These are phyloP conservation scores for Salix brachista DNA, from an alignment of 345 rosid genomes.

Conservation along the genomic window DNA sequence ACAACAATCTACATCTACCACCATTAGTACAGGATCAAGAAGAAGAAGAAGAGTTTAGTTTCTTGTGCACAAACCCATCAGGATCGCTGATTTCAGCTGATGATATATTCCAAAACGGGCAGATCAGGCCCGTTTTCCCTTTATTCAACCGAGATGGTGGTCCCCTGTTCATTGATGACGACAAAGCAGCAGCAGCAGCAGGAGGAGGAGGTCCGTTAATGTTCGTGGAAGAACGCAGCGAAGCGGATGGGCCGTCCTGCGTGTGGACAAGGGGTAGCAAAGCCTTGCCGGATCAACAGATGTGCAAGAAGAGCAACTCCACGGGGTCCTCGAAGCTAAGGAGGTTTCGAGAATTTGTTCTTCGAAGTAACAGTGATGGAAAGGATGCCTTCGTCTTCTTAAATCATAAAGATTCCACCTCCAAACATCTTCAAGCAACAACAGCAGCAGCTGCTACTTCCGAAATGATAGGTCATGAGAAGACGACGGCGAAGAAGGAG, in stretches of 20 bases:
- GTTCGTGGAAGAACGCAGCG: constrained; percentile 14
- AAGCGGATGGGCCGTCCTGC: constrained; percentile 38
- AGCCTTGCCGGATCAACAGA: constrained; percentile 18
- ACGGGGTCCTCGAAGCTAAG: constrained; percentile 55
- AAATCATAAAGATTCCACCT: constrained; percentile 2
- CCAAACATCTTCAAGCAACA: neutral
- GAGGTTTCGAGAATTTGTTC: constrained; percentile 37
- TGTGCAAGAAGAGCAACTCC: constrained; percentile 50
- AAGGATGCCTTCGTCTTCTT: constrained; percentile 49
- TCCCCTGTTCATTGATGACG: constrained; percentile 15
- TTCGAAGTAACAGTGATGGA: constrained; percentile 48
- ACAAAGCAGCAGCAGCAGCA: no score
- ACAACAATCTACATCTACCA: neutral
- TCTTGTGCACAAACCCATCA: constrained; percentile 27
- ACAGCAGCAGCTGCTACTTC: neutral
- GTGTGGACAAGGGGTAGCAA: constrained; percentile 30
- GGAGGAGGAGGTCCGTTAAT: no score
- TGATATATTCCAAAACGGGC: constrained; percentile 40
- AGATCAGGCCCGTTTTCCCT: constrained; percentile 46
- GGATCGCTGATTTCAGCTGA: constrained; percentile 42
- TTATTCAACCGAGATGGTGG: constrained; percentile 28
- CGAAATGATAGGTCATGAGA: neutral
- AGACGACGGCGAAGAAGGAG: neutral
- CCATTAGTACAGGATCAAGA: constrained; percentile 3
- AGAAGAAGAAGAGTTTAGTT: constrained; percentile 40